Conservation (phyloP, 2,329 filamentous ascomycete species). For the Exophiala xenobiotica region DNA sequence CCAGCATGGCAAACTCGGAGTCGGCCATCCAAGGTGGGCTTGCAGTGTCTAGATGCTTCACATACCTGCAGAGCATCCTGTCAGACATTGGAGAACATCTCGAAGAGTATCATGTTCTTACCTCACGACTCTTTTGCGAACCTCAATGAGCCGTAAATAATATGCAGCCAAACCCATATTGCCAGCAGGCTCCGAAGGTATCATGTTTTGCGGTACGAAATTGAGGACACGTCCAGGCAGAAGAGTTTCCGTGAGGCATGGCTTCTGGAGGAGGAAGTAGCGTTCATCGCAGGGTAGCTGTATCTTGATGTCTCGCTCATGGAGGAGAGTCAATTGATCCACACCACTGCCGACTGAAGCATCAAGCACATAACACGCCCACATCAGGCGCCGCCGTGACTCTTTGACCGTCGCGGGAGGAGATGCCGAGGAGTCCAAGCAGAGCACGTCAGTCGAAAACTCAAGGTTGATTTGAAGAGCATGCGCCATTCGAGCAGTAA, state of each 20-base stretch:
- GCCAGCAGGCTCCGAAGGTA: slow-evolving; percentile 7
- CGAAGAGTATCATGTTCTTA: neutral
- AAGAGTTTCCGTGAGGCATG: slow-evolving; percentile 35
- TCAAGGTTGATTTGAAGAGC: slow-evolving; percentile 37
- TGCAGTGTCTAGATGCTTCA: slow-evolving; percentile 43
- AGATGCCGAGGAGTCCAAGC: slow-evolving; percentile 27
- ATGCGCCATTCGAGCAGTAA: slow-evolving; percentile 35
- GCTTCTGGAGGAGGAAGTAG: slow-evolving; percentile 33
- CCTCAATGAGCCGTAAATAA: slow-evolving; percentile 10
- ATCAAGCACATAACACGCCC: slow-evolving; percentile 36
- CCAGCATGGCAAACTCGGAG: slow-evolving; percentile 45
- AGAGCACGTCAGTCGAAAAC: slow-evolving; percentile 35
- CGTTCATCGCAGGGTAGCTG: slow-evolving; percentile 33
- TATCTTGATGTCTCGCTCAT: slow-evolving; percentile 35
- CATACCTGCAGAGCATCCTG: slow-evolving; percentile 34
- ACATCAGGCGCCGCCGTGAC: slow-evolving; percentile 35
- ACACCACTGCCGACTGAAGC: slow-evolving; percentile 35
- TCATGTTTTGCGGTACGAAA: slow-evolving; percentile 8
- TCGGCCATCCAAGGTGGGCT: slow-evolving; percentile 46
- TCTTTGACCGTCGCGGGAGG: slow-evolving; percentile 28
- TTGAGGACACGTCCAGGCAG: slow-evolving; percentile 26
- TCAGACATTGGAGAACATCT: neutral
- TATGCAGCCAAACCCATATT: slow-evolving; percentile 16
- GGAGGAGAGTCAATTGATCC: slow-evolving; percentile 34
- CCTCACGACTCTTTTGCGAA: slow-evolving; percentile 12